phyloP scores from a whole-genome alignment of 2,329 filamentous ascomycete species.

The Colletotrichum tropicale region DNA sequence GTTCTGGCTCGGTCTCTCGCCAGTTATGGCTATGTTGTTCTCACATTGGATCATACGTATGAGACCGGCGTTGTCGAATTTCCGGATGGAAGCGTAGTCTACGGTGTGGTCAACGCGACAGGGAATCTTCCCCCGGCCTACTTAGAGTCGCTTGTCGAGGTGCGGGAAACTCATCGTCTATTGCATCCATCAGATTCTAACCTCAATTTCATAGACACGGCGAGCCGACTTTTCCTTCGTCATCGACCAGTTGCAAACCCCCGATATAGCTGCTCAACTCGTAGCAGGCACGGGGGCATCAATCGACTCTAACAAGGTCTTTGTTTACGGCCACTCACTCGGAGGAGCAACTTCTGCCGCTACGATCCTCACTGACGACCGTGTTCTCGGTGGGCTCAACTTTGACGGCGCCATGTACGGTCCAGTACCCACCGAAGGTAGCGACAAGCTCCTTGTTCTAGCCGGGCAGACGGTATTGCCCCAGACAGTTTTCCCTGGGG shows the following conservation, averaged over 20 bases:
- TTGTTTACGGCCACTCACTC: conserved; percentile 42
- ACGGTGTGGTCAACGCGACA: conserved; percentile 14
- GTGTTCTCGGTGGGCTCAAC: conserved; percentile 40
- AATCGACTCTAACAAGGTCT: conserved; percentile 23
- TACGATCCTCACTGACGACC: conserved; percentile 30
- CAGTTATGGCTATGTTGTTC: conserved; percentile 48
- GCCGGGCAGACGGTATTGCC: conserved; percentile 31
- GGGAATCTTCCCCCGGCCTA: background rate
- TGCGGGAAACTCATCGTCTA: background rate
- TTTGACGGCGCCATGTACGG: conserved; percentile 42
- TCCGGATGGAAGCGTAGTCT: conserved; percentile 40
- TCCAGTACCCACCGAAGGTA: conserved; percentile 27
- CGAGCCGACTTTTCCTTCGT: conserved; percentile 40
- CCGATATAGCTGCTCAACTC: background rate
- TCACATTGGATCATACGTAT: conserved; percentile 53
- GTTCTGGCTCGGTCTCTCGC: conserved; percentile 48
- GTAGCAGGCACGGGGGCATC: background rate
- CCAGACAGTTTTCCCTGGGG: conserved; percentile 15
- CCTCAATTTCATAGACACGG: conserved; percentile 31
- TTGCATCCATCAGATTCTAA: background rate
- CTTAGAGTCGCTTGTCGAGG: background rate
- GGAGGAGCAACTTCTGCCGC: conserved; percentile 40
- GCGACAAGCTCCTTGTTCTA: conserved; percentile 32
- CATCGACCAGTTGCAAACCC: conserved; percentile 31
- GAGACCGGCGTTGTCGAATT: conserved; percentile 50